phyloP scores from a whole-genome alignment of 2,329 filamentous ascomycete genomes.

The Hypoxylon sp. region DNA sequence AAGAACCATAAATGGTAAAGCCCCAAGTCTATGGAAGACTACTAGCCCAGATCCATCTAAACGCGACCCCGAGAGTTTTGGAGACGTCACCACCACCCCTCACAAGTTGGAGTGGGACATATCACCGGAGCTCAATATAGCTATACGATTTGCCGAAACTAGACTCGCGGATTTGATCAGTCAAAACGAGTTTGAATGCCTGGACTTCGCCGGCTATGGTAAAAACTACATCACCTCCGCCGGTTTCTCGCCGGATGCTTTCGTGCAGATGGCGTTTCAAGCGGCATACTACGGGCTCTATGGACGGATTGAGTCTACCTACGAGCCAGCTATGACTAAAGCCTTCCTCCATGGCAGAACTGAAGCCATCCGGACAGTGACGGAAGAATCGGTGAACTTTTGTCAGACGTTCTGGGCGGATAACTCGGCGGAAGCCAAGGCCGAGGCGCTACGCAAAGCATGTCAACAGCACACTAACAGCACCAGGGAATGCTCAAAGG shows the following conservation, averaged over 20 bases:
- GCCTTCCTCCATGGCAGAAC: conserved; percentile 91
- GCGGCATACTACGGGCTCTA: conserved; percentile 98
- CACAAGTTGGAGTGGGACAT: conserved; percentile 99
- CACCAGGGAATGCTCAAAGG: conserved; percentile 88
- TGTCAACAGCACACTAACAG: conserved; percentile 82
- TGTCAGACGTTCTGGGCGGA: conserved; percentile 96
- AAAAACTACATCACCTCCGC: conserved; percentile 98
- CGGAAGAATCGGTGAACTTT: conserved; percentile 84
- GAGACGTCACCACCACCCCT: conserved; percentile 90
- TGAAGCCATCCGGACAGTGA: conserved; percentile 89
- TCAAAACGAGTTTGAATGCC: conserved; percentile 93
- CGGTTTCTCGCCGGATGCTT: conserved; percentile 96
- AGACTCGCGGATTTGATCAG: conserved; percentile 92
- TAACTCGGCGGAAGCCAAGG: conserved; percentile 80
- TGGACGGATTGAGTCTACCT: conserved; percentile 91
- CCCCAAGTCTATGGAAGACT: conserved; percentile 90
- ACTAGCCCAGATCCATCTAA: conserved; percentile 92
- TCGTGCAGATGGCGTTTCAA: conserved; percentile 99
- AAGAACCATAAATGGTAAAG: conserved; percentile 91
- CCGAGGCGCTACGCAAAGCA: conserved; percentile 84
- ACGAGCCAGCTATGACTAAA: conserved; percentile 99
- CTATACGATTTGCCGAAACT: conserved; percentile 94
- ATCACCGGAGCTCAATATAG: conserved; percentile 88
- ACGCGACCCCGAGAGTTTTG: conserved; percentile 88
- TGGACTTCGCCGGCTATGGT: conserved; percentile 89